Percentiles rank a stretch among this genome's conserved stretches.
Conservation (phyloP, 306 rosid genomes). For the Vigna nakashimae region DNA sequence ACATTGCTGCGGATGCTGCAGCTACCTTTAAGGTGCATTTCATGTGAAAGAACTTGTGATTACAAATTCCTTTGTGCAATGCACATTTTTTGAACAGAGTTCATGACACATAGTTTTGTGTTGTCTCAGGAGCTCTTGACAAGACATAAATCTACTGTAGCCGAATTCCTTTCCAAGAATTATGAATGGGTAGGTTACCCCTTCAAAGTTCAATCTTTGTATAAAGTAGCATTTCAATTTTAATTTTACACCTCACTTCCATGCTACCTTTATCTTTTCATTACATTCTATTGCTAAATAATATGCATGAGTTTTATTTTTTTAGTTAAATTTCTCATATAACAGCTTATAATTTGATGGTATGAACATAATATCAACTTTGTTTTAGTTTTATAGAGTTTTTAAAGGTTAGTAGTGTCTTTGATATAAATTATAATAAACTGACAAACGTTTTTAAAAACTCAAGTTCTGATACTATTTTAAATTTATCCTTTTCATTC, state of each 20-base stretch:
- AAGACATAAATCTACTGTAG: conserved; percentile 96
- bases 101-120: conserved; percentile 14
- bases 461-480: conserved; percentile 14
- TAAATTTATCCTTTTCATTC: conserved; percentile 13
- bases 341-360: conserved; percentile 2
- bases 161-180: conserved; percentile 90
- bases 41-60: conserved; percentile 25
- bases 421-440: neutral
- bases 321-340: too few species aligned
- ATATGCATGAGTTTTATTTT: conserved; percentile 25
- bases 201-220: conserved; percentile 20
- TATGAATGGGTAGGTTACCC: conserved; percentile 83
- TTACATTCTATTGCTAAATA: conserved; percentile 18
- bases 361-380: conserved; percentile 11
- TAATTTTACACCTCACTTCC: neutral
- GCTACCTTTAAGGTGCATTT: conserved; percentile 90
- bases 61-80: conserved; percentile 12
- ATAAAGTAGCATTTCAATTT: conserved; percentile 28
- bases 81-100: conserved; percentile 12
- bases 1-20: conserved; percentile 99
- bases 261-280: conserved; percentile 5
- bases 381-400: conserved; percentile 10
- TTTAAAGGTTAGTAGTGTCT: neutral
- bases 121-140: conserved; percentile 92
- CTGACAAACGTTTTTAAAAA: neutral